Evolutionary conservation across 2,329 filamentous ascomycete species (phyloP).

Genomic region (Penicillium frequentans): DNA sequence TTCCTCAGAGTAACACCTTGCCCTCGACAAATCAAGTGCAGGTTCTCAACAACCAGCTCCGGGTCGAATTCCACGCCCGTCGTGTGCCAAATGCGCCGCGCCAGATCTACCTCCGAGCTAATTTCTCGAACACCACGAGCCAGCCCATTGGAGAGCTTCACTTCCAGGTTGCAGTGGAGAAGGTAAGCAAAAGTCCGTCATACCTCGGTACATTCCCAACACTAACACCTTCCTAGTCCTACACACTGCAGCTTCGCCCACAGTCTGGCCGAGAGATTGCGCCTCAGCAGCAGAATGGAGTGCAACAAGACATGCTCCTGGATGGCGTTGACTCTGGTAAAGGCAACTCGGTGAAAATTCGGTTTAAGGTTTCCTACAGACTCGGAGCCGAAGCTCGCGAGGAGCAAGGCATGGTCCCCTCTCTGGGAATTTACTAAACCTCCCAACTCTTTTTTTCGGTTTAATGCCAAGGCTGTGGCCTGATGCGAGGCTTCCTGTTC

Average conservation of each 20-base stretch:
- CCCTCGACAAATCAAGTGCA: slow-evolving; percentile 63
- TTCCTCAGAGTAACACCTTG: slow-evolving; percentile 61
- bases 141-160: slow-evolving; percentile 76
- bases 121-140: slow-evolving; percentile 79
- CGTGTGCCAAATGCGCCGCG: slow-evolving; percentile 54
- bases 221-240: slow-evolving; percentile 2
- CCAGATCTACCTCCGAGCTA: slow-evolving; percentile 68
- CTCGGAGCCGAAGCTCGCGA: slow-evolving; percentile 63
- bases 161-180: slow-evolving; percentile 91
- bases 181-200: slow-evolving; percentile 55
- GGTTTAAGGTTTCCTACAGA: slow-evolving; percentile 84
- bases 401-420: slow-evolving; percentile 82
- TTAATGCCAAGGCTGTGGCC: not conserved
- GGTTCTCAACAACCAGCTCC: slow-evolving; percentile 69
- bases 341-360: slow-evolving; percentile 79
- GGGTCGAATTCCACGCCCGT: slow-evolving; percentile 71
- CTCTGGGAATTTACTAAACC: slow-evolving; percentile 68
- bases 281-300: slow-evolving; percentile 70
- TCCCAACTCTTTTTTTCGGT: not conserved
- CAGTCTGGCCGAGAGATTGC: slow-evolving; percentile 77
- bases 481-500: not conserved
- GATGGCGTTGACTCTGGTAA: slow-evolving; percentile 71
- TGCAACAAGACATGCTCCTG: slow-evolving; percentile 78
- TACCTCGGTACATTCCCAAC: not conserved
- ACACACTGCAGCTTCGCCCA: slow-evolving; percentile 73